These are phyloP conservation scores for Exophiala calicioides DNA, from an alignment of 2,329 filamentous ascomycete genomes.

Conservation along the genomic window DNA sequence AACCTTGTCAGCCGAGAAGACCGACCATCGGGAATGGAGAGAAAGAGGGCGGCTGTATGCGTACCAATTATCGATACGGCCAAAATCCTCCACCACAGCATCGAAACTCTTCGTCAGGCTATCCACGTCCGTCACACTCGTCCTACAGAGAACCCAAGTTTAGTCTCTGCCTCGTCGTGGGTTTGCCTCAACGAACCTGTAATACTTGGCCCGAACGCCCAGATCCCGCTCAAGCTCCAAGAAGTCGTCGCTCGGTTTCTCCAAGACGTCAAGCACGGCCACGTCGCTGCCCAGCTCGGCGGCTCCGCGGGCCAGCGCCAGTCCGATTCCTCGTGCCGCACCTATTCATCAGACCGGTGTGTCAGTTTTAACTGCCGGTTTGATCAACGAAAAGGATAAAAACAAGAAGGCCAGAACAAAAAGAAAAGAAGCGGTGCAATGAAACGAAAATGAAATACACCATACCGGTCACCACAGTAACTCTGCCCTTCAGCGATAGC, in stretches of 20 bases:
- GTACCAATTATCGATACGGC: slow-evolving; percentile 24
- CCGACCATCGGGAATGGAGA: too few relatives aligned
- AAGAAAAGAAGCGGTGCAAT: neutral
- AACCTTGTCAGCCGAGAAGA: neutral
- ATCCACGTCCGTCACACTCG: slow-evolving; percentile 17
- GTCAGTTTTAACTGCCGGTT: too few relatives aligned
- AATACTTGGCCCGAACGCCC: slow-evolving; percentile 14
- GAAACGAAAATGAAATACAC: neutral
- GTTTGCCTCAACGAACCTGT: slow-evolving; percentile 5
- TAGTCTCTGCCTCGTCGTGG: neutral
- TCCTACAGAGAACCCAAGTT: slow-evolving; percentile 37
- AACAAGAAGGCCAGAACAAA: too few relatives aligned
- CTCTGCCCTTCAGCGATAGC: slow-evolving; percentile 50
- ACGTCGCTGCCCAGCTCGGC: slow-evolving; percentile 26
- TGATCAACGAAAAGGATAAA: too few relatives aligned
- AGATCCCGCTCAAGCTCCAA: slow-evolving; percentile 11
- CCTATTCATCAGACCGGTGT: too few relatives aligned
- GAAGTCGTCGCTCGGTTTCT: slow-evolving; percentile 19
- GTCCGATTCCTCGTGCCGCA: slow-evolving; percentile 26
- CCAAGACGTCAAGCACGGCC: slow-evolving; percentile 25
- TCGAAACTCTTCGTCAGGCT: slow-evolving; percentile 14
- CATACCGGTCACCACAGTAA: slow-evolving; percentile 48
- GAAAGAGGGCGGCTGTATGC: too few relatives aligned
- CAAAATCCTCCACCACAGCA: slow-evolving; percentile 15
- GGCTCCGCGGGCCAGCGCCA: slow-evolving; percentile 21